phyloP scores from a whole-genome alignment of 2,329 filamentous ascomycete species.

The Camptophora hylomeconis region DNA sequence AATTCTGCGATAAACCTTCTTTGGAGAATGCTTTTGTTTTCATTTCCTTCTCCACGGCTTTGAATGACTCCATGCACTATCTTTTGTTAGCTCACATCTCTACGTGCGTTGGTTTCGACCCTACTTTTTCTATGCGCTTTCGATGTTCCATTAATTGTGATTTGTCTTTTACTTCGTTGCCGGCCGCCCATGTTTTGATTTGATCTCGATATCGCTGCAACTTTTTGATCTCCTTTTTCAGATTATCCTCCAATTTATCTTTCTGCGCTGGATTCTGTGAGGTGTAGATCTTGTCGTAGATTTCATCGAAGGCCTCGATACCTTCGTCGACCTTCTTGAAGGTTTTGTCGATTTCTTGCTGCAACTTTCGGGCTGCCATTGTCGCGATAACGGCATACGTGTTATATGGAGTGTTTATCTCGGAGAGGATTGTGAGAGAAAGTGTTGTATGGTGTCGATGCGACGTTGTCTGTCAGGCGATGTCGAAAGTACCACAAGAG shows the following conservation, averaged over 20 bases:
- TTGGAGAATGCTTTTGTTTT: conserved; percentile 99
- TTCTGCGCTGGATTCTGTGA: conserved; percentile 89
- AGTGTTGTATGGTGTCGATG: conserved; percentile 10
- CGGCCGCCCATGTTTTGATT: conserved; percentile 98
- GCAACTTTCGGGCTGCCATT: conserved; percentile 93
- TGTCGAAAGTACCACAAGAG: too few species aligned
- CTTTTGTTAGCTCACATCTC: conserved; percentile 12
- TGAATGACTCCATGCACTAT: conserved; percentile 87
- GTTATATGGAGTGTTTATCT: conserved; percentile 3
- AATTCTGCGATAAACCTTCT: conserved; percentile 81
- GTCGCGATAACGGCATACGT: conserved; percentile 21
- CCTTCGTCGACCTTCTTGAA: conserved; percentile 98
- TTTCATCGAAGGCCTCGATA: conserved; percentile 78
- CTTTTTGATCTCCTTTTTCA: conserved; percentile 99
- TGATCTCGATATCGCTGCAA: conserved; percentile 92
- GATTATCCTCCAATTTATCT: conserved; percentile 93
- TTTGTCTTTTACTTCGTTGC: conserved; percentile 99
- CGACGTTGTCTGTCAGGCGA: too few species aligned
- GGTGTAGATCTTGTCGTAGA: conserved; percentile 95
- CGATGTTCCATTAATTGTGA: conserved; percentile 84
- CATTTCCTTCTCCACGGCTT: conserved; percentile 99
- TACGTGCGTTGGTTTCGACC: conserved; percentile 12
- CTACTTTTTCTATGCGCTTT: conserved; percentile 91
- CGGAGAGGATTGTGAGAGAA: conserved; percentile 9
- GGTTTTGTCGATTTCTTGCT: conserved; percentile 97